Percentiles rank a stretch among this genome's conserved stretches.
phyloP scores from a whole-genome alignment of 306 rosid genomes.

The Oxytropis ochrocephala region DNA sequence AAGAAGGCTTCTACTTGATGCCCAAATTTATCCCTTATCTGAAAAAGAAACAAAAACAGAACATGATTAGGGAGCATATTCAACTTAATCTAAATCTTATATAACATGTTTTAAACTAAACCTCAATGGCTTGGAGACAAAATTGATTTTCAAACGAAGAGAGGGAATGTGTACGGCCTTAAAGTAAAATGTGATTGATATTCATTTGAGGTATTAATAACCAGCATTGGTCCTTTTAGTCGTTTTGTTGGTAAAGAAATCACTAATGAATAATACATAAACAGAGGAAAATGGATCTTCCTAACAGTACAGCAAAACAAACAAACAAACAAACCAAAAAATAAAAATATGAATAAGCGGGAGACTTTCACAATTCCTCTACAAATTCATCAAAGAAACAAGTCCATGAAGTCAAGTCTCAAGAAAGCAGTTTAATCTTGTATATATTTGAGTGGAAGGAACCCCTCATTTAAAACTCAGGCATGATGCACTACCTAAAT shows the following conservation, averaged over 20 bases:
- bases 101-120: slow-evolving; percentile 5
- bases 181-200: not conserved
- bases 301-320: not conserved
- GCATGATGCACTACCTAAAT: slow-evolving; percentile 2
- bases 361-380: not conserved
- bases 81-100: slow-evolving; percentile 9
- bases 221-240: not conserved
- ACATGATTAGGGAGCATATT: not conserved
- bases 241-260: not conserved
- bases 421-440: not conserved
- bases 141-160: not conserved
- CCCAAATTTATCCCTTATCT: slow-evolving; percentile 75
- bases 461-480: not conserved
- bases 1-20: slow-evolving; percentile 86
- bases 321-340: not conserved
- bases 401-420: not conserved
- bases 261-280: not conserved
- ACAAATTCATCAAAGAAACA: not conserved
- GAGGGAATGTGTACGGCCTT: not conserved
- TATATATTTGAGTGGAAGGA: not conserved
- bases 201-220: not conserved
- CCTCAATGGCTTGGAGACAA: not conserved
- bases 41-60: not conserved
- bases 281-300: not conserved
- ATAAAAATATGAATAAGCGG: not conserved